These are phyloP conservation scores for Kwoniella heveanensis DNA, from an alignment of 768 basidiomycete species.

Conservation along the genomic window DNA sequence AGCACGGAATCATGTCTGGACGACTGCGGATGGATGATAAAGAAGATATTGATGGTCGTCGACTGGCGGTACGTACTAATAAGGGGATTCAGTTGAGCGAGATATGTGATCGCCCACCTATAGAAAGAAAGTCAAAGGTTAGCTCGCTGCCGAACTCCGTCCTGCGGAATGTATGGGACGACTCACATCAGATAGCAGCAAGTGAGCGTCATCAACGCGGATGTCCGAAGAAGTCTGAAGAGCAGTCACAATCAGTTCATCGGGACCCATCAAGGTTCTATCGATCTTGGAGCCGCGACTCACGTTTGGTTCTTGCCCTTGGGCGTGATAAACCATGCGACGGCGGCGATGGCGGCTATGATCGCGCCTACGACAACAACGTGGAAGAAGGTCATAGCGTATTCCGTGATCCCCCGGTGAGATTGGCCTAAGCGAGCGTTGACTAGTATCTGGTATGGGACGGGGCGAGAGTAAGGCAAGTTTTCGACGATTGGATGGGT, in stretches of 20 bases:
- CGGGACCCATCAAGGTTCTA: not conserved
- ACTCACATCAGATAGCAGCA: conserved; percentile 80
- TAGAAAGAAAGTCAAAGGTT: not conserved
- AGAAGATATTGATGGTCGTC: not conserved
- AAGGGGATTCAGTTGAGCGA: conserved; percentile 89
- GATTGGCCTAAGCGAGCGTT: not conserved
- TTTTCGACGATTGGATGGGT: not conserved
- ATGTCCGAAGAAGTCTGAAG: conserved; percentile 76
- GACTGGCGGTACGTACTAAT: conserved; percentile 64
- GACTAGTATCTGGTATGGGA: no score
- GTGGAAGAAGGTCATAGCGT: conserved; percentile 61
- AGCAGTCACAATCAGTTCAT: conserved; percentile 21
- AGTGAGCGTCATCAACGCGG: conserved; percentile 72
- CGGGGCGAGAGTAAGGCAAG: no score
- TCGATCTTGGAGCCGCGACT: conserved; percentile 49
- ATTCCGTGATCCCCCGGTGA: not conserved
- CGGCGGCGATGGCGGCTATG: conserved; percentile 67
- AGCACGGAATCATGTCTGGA: no score
- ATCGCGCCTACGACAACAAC: conserved; percentile 69
- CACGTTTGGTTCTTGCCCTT: conserved; percentile 91
- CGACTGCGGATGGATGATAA: not conserved
- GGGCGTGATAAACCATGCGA: conserved; percentile 69
- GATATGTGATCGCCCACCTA: conserved; percentile 89
- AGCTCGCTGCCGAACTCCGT: not conserved
- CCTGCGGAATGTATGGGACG: not conserved